phyloP scores from a whole-genome alignment of 371 early-diverging fungal species.

The Mortierella sp. region DNA sequence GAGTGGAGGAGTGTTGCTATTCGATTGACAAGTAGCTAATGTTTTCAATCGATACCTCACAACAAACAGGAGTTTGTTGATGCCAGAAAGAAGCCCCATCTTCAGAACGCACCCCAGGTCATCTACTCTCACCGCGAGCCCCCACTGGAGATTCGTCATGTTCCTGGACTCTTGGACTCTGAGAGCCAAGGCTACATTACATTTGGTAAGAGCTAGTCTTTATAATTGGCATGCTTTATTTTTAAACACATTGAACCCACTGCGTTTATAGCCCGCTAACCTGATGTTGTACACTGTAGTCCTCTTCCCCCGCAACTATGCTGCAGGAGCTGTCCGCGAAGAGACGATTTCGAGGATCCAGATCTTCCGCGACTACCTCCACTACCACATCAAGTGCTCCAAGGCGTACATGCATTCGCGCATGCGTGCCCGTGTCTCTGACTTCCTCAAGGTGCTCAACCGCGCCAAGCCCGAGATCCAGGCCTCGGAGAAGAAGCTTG shows the following conservation, averaged over 20 bases:
- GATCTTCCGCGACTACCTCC: constrained; percentile 97
- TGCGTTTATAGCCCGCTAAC: no score
- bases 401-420: constrained; percentile 99
- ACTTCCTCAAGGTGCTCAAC: constrained; percentile 97
- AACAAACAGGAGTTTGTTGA: constrained; percentile 93
- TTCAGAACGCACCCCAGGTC: constrained; percentile 97
- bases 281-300: constrained; percentile 65
- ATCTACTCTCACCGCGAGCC: constrained; percentile 93
- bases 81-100: constrained; percentile 89
- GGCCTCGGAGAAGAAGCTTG: constrained; percentile 84
- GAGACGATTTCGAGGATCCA: constrained; percentile 94
- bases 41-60: background rate
- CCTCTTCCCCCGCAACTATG: constrained; percentile 94
- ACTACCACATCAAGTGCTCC: constrained; percentile 98
- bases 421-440: constrained; percentile 93
- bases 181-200: constrained; percentile 92
- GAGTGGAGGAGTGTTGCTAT: no score
- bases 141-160: constrained; percentile 92
- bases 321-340: constrained; percentile 78
- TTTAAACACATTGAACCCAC: no score
- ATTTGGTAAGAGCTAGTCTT: constrained; percentile 77
- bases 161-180: constrained; percentile 79
- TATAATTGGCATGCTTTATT: background rate
- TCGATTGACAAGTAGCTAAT: background rate
- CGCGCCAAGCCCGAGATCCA: constrained; percentile 94